Evolutionary conservation across 306 rosid species (phyloP), one percentile per base, ranked within the genome.

Genomic region (Vigna mungo): DNA sequence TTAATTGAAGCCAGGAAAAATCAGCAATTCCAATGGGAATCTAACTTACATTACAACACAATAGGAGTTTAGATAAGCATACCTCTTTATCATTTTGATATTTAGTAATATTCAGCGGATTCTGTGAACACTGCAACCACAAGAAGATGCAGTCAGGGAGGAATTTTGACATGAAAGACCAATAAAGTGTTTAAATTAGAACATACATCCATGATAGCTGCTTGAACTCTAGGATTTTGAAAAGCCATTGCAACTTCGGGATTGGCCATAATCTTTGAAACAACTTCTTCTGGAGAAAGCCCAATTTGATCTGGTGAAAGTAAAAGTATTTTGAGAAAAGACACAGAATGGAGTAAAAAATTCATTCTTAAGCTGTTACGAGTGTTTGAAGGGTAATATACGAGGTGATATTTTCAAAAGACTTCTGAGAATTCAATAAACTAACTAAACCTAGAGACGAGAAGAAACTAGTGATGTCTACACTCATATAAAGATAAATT

Each of bases 81-180:
- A 96, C 99, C 99, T 96, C 99, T 88, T 96, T 91, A 84, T 96
- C 99, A 67, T 96, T 91, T 91, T 96, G 97, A 87, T 96, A 96
- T 81, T 96, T 96, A 36, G 93, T 76, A 54, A 96, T 96, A 86
- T 86, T 92, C 79, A 89, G 27, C 6, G 99, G 98, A 76, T 96
- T 89, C 85, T 89, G 92, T 72, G 99, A 96, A 84, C 99, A 96
- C 99, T 92, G 93, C 89, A 87, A 84, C 55, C 80, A 85, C 44
- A 84, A 80, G 9, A 75, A n/a, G 63, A 83, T 75, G 77, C 51
- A 32, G 14, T 84, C 20, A 83, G 80, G 70, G 49, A 12, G 81
- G 76, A 72, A 54, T 68, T 43, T 75, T 56, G 21, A 75, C 44
- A 60, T 20, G 21, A 63, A 65, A 72, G 10, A 25, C 34, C 54